Evolutionary conservation across 2,329 filamentous ascomycete genomes (phyloP).

Genomic region (Nigrospora osmanthi): DNA sequence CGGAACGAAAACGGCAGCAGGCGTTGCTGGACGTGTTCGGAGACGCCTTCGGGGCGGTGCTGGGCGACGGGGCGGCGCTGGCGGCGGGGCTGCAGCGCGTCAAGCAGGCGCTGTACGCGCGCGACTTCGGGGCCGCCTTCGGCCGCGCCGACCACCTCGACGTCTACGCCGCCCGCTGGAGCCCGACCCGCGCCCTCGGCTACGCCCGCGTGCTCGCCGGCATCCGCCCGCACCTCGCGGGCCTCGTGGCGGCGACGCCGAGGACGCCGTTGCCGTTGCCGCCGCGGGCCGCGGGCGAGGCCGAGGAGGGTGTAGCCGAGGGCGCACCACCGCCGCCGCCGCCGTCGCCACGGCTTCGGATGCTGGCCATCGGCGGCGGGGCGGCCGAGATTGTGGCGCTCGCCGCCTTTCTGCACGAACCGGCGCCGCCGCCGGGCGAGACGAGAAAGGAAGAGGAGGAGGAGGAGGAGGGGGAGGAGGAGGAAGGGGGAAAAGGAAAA

Average conservation of each 20-base stretch:
- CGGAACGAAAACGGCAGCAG: slow-evolving; percentile 43
- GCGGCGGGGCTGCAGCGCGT: slow-evolving; percentile 64
- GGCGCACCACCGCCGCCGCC: not conserved
- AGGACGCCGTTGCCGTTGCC: slow-evolving; percentile 1
- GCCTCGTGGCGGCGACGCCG: slow-evolving; percentile 11
- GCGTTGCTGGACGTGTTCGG: slow-evolving; percentile 67
- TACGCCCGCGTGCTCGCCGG: slow-evolving; percentile 55
- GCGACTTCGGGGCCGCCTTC: slow-evolving; percentile 80
- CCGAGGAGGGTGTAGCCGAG: slow-evolving; percentile 4
- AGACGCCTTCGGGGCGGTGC: slow-evolving; percentile 47
- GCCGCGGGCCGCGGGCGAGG: not conserved
- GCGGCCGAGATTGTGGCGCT: slow-evolving; percentile 55
- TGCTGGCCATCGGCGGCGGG: slow-evolving; percentile 48
- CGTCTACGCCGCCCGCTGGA: slow-evolving; percentile 87
- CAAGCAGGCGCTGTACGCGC: slow-evolving; percentile 77
- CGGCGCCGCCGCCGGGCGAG: slow-evolving; percentile 6
- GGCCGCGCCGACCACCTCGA: slow-evolving; percentile 61
- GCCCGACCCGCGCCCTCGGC: slow-evolving; percentile 73
- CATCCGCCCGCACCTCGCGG: slow-evolving; percentile 25
- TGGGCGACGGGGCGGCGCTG: slow-evolving; percentile 36
- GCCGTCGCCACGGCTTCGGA: slow-evolving; percentile 17
- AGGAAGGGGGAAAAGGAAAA: too few relatives aligned
- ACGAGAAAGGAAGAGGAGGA: not conserved
- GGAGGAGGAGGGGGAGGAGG: too few relatives aligned
- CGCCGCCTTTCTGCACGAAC: slow-evolving; percentile 29